Conservation (phyloP, 2,329 filamentous ascomycete species). For the Neopestalotiopsis clavispora region DNA sequence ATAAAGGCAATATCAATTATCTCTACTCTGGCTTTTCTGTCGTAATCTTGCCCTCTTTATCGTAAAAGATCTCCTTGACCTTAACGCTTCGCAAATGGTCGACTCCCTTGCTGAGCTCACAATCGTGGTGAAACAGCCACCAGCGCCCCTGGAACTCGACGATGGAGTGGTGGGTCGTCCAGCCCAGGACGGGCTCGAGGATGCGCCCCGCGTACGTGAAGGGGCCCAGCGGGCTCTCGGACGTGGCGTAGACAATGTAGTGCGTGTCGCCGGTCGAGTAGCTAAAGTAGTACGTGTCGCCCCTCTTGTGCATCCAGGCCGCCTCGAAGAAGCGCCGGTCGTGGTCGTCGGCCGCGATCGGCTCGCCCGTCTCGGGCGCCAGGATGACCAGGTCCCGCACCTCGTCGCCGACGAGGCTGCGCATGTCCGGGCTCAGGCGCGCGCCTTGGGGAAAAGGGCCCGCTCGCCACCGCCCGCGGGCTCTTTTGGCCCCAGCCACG, state of each 20-base stretch:
- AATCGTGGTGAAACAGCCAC: constrained; percentile 81
- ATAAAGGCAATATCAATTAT: constrained; percentile 23
- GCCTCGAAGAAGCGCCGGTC: constrained; percentile 81
- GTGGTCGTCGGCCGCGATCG: constrained; percentile 70
- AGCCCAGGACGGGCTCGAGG: constrained; percentile 76
- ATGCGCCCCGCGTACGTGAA: constrained; percentile 76
- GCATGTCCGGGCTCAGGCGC: constrained; percentile 69
- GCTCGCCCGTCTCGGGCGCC: constrained; percentile 63
- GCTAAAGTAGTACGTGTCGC: constrained; percentile 74
- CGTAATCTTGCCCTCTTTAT: constrained; percentile 66
- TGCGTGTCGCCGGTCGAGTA: constrained; percentile 83
- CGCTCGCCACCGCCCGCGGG: constrained; percentile 57
- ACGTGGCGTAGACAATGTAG: constrained; percentile 72
- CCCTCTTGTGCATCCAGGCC: constrained; percentile 78
- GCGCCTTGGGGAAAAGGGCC: constrained; percentile 71
- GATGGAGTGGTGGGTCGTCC: constrained; percentile 83
- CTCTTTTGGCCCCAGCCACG: constrained; percentile 62
- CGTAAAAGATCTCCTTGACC: constrained; percentile 76
- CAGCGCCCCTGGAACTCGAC: constrained; percentile 75
- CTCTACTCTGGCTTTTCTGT: constrained; percentile 41
- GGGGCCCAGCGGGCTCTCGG: constrained; percentile 68
- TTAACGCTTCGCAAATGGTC: constrained; percentile 77
- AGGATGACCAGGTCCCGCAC: constrained; percentile 69
- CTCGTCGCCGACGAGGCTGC: constrained; percentile 54
- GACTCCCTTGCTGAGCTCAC: constrained; percentile 68